phyloP scores from a whole-genome alignment of 2,329 filamentous ascomycete species.

The Penicillium brasilianum region DNA sequence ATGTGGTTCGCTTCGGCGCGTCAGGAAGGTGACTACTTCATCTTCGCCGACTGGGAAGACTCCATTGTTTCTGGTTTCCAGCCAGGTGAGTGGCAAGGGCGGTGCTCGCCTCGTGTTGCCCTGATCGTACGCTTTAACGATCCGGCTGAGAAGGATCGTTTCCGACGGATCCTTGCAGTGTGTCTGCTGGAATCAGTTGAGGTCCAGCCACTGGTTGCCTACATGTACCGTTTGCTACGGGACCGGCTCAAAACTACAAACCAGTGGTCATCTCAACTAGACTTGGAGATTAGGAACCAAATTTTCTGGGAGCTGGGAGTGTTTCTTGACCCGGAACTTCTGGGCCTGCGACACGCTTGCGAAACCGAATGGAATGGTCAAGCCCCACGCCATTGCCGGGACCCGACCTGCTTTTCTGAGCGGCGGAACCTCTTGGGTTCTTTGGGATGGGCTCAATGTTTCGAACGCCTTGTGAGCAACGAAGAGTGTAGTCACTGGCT shows the following conservation, averaged over 20 bases:
- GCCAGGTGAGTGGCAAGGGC: conserved; percentile 13
- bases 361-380: conserved; percentile 40
- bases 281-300: conserved; percentile 33
- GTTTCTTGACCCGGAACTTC: conserved; percentile 19
- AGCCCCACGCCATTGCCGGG: conserved; percentile 31
- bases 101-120: conserved; percentile 34
- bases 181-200: conserved; percentile 32
- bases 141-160: conserved; percentile 37
- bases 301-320: conserved; percentile 32
- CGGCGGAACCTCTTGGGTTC: conserved; percentile 26
- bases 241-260: conserved; percentile 33
- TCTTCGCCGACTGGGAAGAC: conserved; percentile 40
- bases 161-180: conserved; percentile 40
- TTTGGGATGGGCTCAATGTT: conserved; percentile 21
- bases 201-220: conserved; percentile 31
- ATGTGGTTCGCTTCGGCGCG: conserved; percentile 36
- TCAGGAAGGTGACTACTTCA: conserved; percentile 40
- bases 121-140: conserved; percentile 32
- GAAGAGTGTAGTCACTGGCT: conserved; percentile 39
- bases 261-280: conserved; percentile 23
- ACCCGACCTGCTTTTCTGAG: conserved; percentile 35
- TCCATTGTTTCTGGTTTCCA: conserved; percentile 18
- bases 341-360: conserved; percentile 38
- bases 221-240: conserved; percentile 43
- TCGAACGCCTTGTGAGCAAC: conserved; percentile 26